These are phyloP conservation scores for Allantophomopsis cytisporea DNA, from an alignment of 2,329 filamentous ascomycete species.

Conservation along the genomic window DNA sequence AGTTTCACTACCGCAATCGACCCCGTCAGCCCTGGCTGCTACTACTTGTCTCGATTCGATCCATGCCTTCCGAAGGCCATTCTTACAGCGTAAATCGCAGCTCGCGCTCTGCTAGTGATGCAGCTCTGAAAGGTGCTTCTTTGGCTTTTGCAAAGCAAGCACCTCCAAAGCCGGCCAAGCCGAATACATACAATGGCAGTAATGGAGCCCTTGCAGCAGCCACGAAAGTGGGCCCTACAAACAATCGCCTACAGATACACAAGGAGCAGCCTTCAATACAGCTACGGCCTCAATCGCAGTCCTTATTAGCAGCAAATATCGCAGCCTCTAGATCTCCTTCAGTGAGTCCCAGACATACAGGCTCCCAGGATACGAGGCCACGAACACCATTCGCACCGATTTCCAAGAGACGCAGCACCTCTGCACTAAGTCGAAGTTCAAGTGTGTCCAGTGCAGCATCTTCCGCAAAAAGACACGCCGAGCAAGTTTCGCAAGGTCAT, in stretches of 20 bases:
- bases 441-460: constrained; percentile 4
- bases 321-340: constrained; percentile 48
- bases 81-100: no score
- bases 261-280: constrained; percentile 5
- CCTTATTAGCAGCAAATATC: constrained; percentile 45
- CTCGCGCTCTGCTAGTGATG: no score
- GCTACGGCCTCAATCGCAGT: constrained; percentile 31
- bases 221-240: constrained; percentile 19
- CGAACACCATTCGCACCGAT: no score
- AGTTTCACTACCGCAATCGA: no score
- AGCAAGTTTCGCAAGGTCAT: no score
- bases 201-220: constrained; percentile 31
- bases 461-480: background rate
- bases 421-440: no score
- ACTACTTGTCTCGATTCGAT: no score
- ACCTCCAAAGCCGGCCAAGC: constrained; percentile 20
- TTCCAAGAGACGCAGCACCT: no score
- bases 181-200: constrained; percentile 24
- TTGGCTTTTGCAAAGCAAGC: constrained; percentile 30
- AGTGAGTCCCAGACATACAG: constrained; percentile 28
- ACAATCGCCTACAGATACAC: constrained; percentile 8
- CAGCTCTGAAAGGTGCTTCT: constrained; percentile 32
- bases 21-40: no score
- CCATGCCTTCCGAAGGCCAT: no score
- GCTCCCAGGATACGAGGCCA: background rate